Base-by-base conservation (phyloP, 345 rosid genomes). In the Gossypium ekmanianum region DNA sequence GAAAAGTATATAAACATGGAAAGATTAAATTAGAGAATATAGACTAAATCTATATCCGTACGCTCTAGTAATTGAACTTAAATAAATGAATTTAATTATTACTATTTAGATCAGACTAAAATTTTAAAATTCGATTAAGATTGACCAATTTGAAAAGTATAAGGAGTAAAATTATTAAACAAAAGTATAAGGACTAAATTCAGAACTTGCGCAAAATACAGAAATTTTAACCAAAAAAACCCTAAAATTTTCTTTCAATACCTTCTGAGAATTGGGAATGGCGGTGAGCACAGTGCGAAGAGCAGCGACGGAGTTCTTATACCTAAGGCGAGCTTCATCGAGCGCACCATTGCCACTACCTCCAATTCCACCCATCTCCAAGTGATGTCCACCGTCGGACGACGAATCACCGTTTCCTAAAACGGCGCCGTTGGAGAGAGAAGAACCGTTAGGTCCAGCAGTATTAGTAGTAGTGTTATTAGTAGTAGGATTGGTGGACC, bases 311-410 rank as follows among this genome's bases (percentile, higher is more conserved):
- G 97, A 90, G 79, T 81, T 88, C 82, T 93, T 89, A 75, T 89
- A 93, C 34, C 92, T 88, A 59, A 88, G 84, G 51, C 97, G 88
- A 77, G 98, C 97, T 47, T 93, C 95, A 69, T 96, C 97, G 27
- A 96, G 86, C 56, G 90, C 91, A 5, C 92, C 84, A 75, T 87
- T 90, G 12, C 85, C 92, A 0, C 89, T 79, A 18, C 91, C 92
- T 8, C 88, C 84, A 4, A 82, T 81, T 52, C 54, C 83, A n/a
- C 76, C 78, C 41, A 74, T 79, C 16, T 90, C 93, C 75, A 83
- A 75, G 74, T 84, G 91, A 81, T 85, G 78, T 6, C 81, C 63
- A 24, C 85, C 80, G 76, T 89, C 95, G 24, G 88, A 79, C 0
- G 82, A 47, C 18, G 83, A 79, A 73, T 85, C 88, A 27, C 86